phyloP scores from a whole-genome alignment of 2,329 filamentous ascomycete species.

The Talaromyces sp. region DNA sequence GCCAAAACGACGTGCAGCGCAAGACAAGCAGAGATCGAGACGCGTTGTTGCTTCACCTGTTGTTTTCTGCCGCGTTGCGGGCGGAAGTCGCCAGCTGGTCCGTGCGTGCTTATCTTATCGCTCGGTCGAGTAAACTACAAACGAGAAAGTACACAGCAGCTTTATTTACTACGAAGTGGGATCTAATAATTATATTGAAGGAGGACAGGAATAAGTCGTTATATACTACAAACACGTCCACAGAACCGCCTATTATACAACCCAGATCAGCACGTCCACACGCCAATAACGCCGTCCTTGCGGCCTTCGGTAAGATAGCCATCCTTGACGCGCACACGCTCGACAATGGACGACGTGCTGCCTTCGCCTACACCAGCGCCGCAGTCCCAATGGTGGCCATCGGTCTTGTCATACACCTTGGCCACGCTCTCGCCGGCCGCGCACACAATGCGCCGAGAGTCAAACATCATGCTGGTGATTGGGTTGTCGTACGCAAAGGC shows the following conservation, averaged over 20 bases:
- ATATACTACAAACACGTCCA: not conserved
- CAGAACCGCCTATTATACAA: not conserved
- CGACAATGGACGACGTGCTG: slow-evolving; percentile 63
- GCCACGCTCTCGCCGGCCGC: slow-evolving; percentile 90
- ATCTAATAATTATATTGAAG: no score
- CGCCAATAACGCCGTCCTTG: slow-evolving; percentile 78
- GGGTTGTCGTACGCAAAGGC: slow-evolving; percentile 92
- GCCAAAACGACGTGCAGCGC: not conserved
- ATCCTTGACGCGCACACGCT: slow-evolving; percentile 84
- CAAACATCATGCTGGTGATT: slow-evolving; percentile 96
- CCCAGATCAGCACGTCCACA: slow-evolving; percentile 67
- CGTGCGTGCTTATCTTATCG: not conserved
- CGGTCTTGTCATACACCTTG: slow-evolving; percentile 97
- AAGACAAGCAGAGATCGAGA: not conserved
- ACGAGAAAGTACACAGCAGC: no score
- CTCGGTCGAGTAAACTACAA: not conserved
- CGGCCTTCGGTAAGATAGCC: slow-evolving; percentile 91
- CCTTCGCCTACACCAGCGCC: slow-evolving; percentile 69
- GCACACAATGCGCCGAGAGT: slow-evolving; percentile 78
- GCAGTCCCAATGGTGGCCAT: slow-evolving; percentile 94
- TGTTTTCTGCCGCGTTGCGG: slow-evolving; percentile 7
- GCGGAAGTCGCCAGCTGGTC: not conserved
- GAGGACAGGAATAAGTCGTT: not conserved
- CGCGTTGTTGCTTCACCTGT: slow-evolving; percentile 1
- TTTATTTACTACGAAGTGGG: no score